These are phyloP conservation scores for Oryza coarctata DNA, from an alignment of 176 grass and related monocot genomes.

Conservation along the genomic window DNA sequence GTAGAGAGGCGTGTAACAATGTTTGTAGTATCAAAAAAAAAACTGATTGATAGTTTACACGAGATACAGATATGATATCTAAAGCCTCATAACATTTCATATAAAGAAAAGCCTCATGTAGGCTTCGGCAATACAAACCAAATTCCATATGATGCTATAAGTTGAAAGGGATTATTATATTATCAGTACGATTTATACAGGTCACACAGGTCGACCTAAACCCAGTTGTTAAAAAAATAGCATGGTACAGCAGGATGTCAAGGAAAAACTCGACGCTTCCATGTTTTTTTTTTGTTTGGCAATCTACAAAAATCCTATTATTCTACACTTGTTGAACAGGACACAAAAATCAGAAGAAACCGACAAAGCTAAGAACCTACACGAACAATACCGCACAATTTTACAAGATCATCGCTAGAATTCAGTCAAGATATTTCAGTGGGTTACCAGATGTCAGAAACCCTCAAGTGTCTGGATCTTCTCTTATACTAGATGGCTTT, in stretches of 20 bases:
- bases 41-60: background rate
- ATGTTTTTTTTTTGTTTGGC: background rate
- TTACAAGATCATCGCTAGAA: conserved; percentile 31
- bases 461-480: conserved; percentile 33
- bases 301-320: conserved; percentile 60
- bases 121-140: background rate
- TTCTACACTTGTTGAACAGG: conserved; percentile 51
- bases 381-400: conserved; percentile 42
- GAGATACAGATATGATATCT: background rate
- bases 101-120: background rate
- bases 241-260: conserved; percentile 39
- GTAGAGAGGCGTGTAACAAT: background rate
- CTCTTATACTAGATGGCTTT: conserved; percentile 49
- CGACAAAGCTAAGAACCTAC: conserved; percentile 26
- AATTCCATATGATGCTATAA: background rate
- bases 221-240: conserved; percentile 17
- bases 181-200: conserved; percentile 48
- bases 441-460: conserved; percentile 27
- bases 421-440: conserved; percentile 27
- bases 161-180: conserved; percentile 8
- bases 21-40: too few relatives aligned
- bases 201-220: conserved; percentile 30
- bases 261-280: conserved; percentile 34
- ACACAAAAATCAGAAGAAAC: conserved; percentile 31
- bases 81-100: background rate